A percentile compares a stretch with the other conserved stretches of the same genome.
phyloP scores from a whole-genome alignment of 257 asterid species.

The Plantago ovata region DNA sequence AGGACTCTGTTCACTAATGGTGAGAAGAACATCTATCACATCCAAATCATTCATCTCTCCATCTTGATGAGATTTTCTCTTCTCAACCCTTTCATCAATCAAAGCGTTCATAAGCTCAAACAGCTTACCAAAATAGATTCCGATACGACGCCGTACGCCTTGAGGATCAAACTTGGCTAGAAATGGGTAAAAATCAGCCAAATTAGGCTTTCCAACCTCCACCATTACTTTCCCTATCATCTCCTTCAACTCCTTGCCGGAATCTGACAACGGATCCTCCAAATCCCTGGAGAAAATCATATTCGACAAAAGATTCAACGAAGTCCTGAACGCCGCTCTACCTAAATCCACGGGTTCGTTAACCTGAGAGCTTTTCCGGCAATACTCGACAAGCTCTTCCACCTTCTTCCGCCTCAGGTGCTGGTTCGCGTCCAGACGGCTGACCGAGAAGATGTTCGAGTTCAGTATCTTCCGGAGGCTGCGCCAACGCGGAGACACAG shows the following conservation, averaged over 20 bases:
- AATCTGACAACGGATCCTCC: neutral
- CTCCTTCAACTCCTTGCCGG: neutral
- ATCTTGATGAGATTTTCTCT: too few species aligned
- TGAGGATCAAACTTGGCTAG: too few species aligned
- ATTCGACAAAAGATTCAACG: neutral
- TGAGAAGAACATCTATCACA: too few species aligned
- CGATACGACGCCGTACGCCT: too few species aligned
- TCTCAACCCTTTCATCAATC: too few species aligned
- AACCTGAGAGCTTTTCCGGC: neutral
- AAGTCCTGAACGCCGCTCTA: neutral
- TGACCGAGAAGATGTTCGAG: conserved; percentile 29
- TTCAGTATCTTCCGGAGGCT: conserved; percentile 32
- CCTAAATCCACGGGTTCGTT: neutral
- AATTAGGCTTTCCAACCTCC: too few species aligned
- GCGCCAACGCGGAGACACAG: conserved; percentile 23
- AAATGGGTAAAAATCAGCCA: too few species aligned
- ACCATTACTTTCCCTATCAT: too few species aligned
- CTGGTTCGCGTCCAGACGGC: conserved; percentile 32
- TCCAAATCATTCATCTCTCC: too few species aligned
- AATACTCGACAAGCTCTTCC: neutral
- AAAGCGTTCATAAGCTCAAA: too few species aligned
- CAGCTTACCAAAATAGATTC: too few species aligned
- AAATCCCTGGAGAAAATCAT: neutral
- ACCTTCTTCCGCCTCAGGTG: conserved; percentile 14
- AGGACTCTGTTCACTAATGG: too few species aligned